Base-by-base conservation (phyloP, 106 monocot species). In the Allium cepa region DNA sequence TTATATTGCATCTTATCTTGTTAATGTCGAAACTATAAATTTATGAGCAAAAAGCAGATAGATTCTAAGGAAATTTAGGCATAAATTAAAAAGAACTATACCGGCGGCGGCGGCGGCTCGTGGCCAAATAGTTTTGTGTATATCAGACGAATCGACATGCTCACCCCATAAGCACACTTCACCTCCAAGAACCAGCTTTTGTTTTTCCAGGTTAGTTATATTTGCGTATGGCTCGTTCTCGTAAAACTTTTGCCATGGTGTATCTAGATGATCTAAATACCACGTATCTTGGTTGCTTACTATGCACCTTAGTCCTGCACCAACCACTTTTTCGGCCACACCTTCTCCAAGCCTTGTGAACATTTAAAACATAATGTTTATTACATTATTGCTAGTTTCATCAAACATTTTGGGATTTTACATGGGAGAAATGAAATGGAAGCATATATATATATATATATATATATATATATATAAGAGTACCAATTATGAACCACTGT, bases 131-230 rank as follows among this genome's bases (percentile, higher is more conserved):
- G 95, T 95, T 76, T 85, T 88, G 48, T 91, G 79, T 17, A 95
- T 83, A 73, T 95, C 87, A 14, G 95, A 95, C 47, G 77, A 75
- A 78, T 95, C 95, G 13, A 88, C 70, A 4, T 63, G 71, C 62
- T 95, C 95, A 11, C 83, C 95, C 95, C 95, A 95, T 91, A 82
- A 85, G 79, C 91, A 91, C 10, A 95, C 95, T 67, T 95, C 95
- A 52, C 95, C 95, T 59, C 95, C 95, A 63, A 95, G 63, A 28
- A 95, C 74, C 71, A 95, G 68, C 59, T 84, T 83, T 59, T 88
- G 88, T 17, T 88, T 77, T 10, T 76, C 61, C 55, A 83, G 77
- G 12, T 77, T 74, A 8, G 73, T 68, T 62, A 95, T 95, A 57
- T 82, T 75, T 66, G 51, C 80, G 12, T 88, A 83, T 9, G 95